Base-by-base conservation (phyloP, 768 basidiomycete genomes). In the Boletus bicolor region DNA sequence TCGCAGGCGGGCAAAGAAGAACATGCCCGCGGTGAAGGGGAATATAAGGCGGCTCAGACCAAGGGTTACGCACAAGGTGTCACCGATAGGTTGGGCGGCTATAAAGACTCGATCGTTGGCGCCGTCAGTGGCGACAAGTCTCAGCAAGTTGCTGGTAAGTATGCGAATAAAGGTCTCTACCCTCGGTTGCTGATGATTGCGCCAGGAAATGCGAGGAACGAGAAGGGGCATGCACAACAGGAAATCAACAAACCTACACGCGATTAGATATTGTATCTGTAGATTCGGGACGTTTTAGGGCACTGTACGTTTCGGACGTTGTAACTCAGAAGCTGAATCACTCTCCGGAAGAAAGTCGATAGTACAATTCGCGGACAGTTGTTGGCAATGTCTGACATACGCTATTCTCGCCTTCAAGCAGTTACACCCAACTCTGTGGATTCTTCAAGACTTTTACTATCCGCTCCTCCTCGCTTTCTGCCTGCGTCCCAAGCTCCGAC, bases 401-500 rank as follows among this genome's bases (percentile, higher is more conserved):
- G 6, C 30, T 19, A 7, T 32, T 30, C n/a, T 7, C 7, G n/a
- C 10, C 7, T 7, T 11, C 26, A 17, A 30, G 28, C 12, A 7
- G 9, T 39, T 46, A 67, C 7, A n/a, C 82, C 91, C 90, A 93
- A 14, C 84, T 80, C 54, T 66, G 76, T 2, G 91, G 86, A 36
- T 73, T 77, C 67, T 75, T 82, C 55, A 95, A 70, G 0, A 86
- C 81, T 32, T 78, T 74, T 35, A 90, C 60, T 35, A 93, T 63
- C 49, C 78, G 78, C 17, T 79, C 86, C 66, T 94, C 93, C 54
- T 82, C 81, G 10, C 84, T 84, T 0, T 79, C 83, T 55, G 72
- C 77, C 30, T 84, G 76, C 19, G 72, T 75, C 2, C 88, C 91
- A 59, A 93, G 70, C 7, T 90, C 86, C 5, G 82, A 77, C 83